Conservation (phyloP, 352 stramenopile genomes). For the Globisporangium canariense region DNA sequence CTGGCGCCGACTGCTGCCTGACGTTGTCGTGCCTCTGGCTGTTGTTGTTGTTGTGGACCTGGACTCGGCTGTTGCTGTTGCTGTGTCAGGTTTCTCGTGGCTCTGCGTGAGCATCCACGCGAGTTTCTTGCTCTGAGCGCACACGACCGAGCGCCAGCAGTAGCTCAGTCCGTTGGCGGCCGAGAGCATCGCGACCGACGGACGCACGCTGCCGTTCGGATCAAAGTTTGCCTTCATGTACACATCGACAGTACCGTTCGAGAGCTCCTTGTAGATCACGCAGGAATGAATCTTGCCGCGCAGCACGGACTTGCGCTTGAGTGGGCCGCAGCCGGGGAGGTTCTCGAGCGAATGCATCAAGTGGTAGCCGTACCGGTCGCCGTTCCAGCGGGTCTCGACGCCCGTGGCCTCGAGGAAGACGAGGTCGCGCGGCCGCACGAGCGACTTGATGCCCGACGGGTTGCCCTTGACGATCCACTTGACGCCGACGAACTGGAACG, state of each 20-base stretch:
- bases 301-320: constrained; percentile 25
- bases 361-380: constrained; percentile 14
- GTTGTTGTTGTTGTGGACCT: not conserved
- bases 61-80: too few species aligned
- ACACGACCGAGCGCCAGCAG: constrained; percentile 18
- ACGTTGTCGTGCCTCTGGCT: not conserved
- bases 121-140: constrained; percentile 21
- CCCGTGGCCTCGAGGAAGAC: constrained; percentile 36
- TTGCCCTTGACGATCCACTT: constrained; percentile 25
- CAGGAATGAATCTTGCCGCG: constrained; percentile 36
- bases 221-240: constrained; percentile 22
- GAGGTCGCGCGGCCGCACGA: constrained; percentile 24
- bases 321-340: constrained; percentile 23
- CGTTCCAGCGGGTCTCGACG: not conserved
- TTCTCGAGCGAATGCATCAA: constrained; percentile 20
- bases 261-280: constrained; percentile 16
- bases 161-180: constrained; percentile 18
- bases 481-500: constrained; percentile 24
- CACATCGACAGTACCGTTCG: constrained; percentile 18
- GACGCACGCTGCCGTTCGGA: constrained; percentile 7
- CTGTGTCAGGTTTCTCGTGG: not conserved
- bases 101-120: constrained; percentile 12
- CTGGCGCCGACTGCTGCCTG: not conserved
- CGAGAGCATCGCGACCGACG: constrained; percentile 10
- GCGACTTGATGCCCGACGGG: constrained; percentile 4